phyloP scores from a whole-genome alignment of 441 rosid species.

The Erodium chrysanthum region DNA sequence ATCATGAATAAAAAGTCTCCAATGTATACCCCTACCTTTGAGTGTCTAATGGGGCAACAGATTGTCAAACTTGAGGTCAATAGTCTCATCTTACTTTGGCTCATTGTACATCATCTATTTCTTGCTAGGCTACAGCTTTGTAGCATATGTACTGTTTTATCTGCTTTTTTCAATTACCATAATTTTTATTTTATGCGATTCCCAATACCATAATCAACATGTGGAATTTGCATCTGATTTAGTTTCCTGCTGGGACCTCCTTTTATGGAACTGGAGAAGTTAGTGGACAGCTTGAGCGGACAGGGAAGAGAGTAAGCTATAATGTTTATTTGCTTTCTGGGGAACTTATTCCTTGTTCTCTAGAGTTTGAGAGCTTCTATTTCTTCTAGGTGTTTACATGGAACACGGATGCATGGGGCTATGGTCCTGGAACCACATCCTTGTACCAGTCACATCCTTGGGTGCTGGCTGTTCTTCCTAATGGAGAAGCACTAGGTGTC shows the following conservation, averaged over 20 bases:
- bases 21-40: constrained; percentile 39
- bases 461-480: constrained; percentile 77
- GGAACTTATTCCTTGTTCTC: constrained; percentile 3
- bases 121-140: constrained; percentile 1
- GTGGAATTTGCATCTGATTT: constrained; percentile 16
- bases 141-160: background rate
- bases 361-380: background rate
- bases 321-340: background rate
- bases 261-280: constrained; percentile 97
- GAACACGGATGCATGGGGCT: constrained; percentile 88
- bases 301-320: constrained; percentile 70
- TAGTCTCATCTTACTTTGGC: too few relatives aligned
- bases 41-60: constrained; percentile 38
- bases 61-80: constrained; percentile 61
- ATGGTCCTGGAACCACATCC: constrained; percentile 76
- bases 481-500: constrained; percentile 79
- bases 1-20: constrained; percentile 37
- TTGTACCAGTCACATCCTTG: constrained; percentile 98
- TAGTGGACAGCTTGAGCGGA: constrained; percentile 87
- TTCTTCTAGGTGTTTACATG: constrained; percentile 68
- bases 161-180: constrained; percentile 3
- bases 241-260: constrained; percentile 76
- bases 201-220: background rate
- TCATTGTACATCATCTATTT: background rate
- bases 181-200: background rate